Conservation (phyloP, 306 rosid genomes). For the Elaeagnus macrophylla region DNA sequence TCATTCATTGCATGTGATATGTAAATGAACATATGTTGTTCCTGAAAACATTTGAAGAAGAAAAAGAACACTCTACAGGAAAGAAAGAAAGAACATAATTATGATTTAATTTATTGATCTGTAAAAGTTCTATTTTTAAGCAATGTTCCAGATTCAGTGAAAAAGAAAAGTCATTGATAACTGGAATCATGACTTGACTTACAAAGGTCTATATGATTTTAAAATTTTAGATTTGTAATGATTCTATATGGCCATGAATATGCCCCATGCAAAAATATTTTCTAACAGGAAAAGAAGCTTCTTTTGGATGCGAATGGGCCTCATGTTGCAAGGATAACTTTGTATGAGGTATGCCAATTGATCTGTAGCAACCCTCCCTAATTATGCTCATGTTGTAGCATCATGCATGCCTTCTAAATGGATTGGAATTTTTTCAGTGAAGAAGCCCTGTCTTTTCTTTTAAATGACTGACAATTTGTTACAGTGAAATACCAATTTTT, state of each 20-base stretch:
- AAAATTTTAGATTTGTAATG: neutral
- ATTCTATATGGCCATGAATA: no score
- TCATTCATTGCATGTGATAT: no score
- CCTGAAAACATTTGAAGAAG: no score
- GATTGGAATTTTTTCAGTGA: neutral
- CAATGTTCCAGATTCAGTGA: neutral
- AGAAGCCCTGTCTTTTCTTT: neutral
- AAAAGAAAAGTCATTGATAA: neutral
- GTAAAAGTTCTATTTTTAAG: neutral
- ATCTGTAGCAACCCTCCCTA: constrained; percentile 5
- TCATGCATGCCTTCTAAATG: neutral
- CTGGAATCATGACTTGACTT: no score
- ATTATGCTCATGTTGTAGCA: neutral
- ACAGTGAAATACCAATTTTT: neutral
- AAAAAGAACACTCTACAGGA: neutral
- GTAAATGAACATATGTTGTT: no score
- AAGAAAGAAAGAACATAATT: neutral
- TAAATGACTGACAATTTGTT: neutral
- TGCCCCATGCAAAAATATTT: neutral
- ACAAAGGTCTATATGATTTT: neutral
- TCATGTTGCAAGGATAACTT: constrained; percentile 72
- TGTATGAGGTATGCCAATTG: constrained; percentile 60
- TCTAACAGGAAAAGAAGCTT: constrained; percentile 73
- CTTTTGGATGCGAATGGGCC: constrained; percentile 76
- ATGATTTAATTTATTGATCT: no score